These are phyloP conservation scores for Epicoccum sorghinum DNA, from an alignment of 2,329 filamentous ascomycete genomes.

Conservation along the genomic window DNA sequence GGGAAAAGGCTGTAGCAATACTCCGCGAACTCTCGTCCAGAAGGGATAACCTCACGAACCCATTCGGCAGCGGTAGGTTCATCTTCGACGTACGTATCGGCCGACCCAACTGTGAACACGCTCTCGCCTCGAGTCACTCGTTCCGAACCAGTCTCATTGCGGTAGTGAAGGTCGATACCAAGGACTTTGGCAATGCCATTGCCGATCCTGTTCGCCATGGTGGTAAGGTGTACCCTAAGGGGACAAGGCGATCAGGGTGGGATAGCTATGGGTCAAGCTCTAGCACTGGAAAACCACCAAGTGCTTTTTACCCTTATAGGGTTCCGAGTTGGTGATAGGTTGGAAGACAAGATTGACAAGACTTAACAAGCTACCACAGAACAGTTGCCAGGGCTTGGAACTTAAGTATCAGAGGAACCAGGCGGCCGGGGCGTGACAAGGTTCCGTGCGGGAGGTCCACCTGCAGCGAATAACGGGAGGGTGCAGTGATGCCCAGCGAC, in stretches of 20 bases:
- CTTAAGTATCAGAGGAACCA: constrained; percentile 31
- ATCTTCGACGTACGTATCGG: constrained; percentile 80
- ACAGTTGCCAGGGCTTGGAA: constrained; percentile 30
- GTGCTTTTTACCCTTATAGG: constrained; percentile 19
- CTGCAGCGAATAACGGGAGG: constrained; percentile 10
- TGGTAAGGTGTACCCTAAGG: not conserved
- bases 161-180: constrained; percentile 79
- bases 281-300: constrained; percentile 17
- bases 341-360: constrained; percentile 24
- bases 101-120: constrained; percentile 72
- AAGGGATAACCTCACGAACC: constrained; percentile 69
- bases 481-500: not conserved
- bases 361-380: constrained; percentile 34
- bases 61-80: constrained; percentile 79
- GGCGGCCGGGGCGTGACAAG: constrained; percentile 17
- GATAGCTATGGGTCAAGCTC: constrained; percentile 6
- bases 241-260: constrained; percentile 1
- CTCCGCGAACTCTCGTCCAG: constrained; percentile 55
- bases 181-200: constrained; percentile 77
- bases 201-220: constrained; percentile 63
- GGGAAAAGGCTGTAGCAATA: constrained; percentile 82
- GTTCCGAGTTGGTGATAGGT: not conserved
- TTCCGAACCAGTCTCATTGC: constrained; percentile 64
- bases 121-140: constrained; percentile 79
- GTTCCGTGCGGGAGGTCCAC: constrained; percentile 16